phyloP scores from a whole-genome alignment of 192 early-diverging fungal species.

The Mortierella claussenii region DNA sequence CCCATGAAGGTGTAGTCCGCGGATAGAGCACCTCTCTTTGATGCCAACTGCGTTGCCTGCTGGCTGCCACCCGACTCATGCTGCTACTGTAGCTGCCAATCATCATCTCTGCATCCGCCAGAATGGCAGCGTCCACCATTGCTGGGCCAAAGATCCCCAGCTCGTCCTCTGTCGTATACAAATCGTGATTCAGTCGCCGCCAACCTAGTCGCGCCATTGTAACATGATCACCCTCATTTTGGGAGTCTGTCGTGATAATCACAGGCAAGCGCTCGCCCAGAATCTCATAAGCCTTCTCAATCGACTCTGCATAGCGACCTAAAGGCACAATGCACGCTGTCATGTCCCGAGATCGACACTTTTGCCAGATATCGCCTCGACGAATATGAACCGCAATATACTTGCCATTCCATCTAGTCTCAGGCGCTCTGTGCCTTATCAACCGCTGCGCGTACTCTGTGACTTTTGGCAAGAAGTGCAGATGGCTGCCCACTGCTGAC shows the following conservation, averaged over 20 bases:
- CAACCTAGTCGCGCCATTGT: conserved; percentile 40
- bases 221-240: conserved; percentile 16
- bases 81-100: conserved; percentile 27
- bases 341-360: conserved; percentile 23
- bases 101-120: conserved; percentile 36
- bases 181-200: conserved; percentile 28
- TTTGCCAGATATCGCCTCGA: conserved; percentile 46
- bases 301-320: conserved; percentile 35
- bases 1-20: conserved; percentile 28
- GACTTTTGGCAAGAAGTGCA: conserved; percentile 26
- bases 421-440: conserved; percentile 27
- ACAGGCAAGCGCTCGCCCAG: conserved; percentile 21
- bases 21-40: conserved; percentile 22
- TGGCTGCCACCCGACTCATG: conserved; percentile 27
- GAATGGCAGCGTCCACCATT: conserved; percentile 35
- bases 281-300: conserved; percentile 14
- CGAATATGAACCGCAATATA: conserved; percentile 46
- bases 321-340: conserved; percentile 29
- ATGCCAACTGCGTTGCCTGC: conserved; percentile 32
- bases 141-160: conserved; percentile 43
- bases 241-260: conserved; percentile 28
- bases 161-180: conserved; percentile 40
- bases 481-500: conserved; percentile 8
- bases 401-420: conserved; percentile 10
- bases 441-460: conserved; percentile 13